Conservation (phyloP, 805 yeast species). For the Maudiozyma barnettii region DNA sequence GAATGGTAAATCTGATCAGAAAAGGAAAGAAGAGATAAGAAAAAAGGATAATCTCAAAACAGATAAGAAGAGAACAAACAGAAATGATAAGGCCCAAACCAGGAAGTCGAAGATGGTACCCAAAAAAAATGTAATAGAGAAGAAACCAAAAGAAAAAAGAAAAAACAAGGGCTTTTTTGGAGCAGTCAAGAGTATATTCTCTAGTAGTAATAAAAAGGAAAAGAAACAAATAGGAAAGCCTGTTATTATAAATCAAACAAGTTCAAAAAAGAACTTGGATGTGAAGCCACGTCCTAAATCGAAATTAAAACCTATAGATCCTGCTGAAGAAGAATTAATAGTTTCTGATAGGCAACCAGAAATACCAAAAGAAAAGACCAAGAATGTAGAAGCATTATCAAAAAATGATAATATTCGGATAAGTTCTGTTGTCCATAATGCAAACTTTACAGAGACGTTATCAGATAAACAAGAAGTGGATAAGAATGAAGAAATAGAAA, state of each 20-base stretch:
- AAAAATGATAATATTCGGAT: constrained; percentile 10
- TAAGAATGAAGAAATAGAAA: not conserved
- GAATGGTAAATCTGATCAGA: not conserved
- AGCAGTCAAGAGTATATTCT: constrained; percentile 12
- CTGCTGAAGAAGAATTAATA: not conserved
- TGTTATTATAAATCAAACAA: not conserved
- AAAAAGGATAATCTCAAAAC: not conserved
- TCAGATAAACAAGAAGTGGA: not conserved
- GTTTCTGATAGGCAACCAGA: not conserved
- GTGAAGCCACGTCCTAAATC: not conserved
- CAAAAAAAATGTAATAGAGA: no score
- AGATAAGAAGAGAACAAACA: not conserved
- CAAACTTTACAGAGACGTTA: not conserved
- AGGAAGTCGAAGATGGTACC: no score
- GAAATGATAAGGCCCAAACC: no score
- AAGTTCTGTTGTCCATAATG: constrained; percentile 15
- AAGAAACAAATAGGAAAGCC: constrained; percentile 3
- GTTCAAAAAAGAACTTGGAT: not conserved
- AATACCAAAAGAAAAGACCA: not conserved
- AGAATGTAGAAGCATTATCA: not conserved
- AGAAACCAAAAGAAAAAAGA: constrained; percentile 2
- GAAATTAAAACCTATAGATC: not conserved
- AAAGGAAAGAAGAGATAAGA: not conserved
- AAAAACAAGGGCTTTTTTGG: constrained; percentile 13
- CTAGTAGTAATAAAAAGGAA: not conserved